Conservation (phyloP, 2,329 filamentous ascomycete genomes). For the Hypoxylon sp. region DNA sequence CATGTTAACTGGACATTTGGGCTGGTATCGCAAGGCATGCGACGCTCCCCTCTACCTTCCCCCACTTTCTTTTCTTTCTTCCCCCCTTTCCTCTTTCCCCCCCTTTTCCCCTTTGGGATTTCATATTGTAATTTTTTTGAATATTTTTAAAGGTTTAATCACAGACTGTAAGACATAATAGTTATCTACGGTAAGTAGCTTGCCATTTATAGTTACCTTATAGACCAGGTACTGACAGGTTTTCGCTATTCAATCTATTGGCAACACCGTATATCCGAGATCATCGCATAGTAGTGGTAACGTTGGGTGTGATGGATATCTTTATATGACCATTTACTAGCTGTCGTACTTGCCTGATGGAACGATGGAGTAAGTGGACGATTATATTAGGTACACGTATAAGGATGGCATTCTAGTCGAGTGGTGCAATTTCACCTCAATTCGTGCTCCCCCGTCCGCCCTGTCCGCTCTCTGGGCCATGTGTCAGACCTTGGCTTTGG, state of each 20-base stretch:
- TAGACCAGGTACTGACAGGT: background rate
- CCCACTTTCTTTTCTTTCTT: no score
- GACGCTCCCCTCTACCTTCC: no score
- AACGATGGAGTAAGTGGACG: constrained; percentile 62
- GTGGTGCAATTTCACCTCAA: background rate
- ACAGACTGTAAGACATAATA: no score
- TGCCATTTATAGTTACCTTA: background rate
- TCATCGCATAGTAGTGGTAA: constrained; percentile 60
- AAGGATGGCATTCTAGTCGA: background rate
- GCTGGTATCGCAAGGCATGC: no score
- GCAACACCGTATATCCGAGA: constrained; percentile 58
- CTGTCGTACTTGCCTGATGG: constrained; percentile 64
- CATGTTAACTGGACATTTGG: no score
- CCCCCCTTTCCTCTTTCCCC: no score
- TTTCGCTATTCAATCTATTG: constrained; percentile 54
- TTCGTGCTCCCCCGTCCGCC: constrained; percentile 50
- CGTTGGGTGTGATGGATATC: constrained; percentile 60
- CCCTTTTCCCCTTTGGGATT: no score
- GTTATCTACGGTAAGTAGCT: background rate
- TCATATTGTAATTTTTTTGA: no score
- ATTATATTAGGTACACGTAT: constrained; percentile 55
- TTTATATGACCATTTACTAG: constrained; percentile 66
- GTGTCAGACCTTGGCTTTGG: constrained; percentile 59
- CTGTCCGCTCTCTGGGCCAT: constrained; percentile 60
- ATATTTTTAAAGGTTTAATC: no score